Percentiles rank a stretch among this genome's conserved stretches.
phyloP scores from a whole-genome alignment of 2,329 filamentous ascomycete species.

The Trichoderma sp. region DNA sequence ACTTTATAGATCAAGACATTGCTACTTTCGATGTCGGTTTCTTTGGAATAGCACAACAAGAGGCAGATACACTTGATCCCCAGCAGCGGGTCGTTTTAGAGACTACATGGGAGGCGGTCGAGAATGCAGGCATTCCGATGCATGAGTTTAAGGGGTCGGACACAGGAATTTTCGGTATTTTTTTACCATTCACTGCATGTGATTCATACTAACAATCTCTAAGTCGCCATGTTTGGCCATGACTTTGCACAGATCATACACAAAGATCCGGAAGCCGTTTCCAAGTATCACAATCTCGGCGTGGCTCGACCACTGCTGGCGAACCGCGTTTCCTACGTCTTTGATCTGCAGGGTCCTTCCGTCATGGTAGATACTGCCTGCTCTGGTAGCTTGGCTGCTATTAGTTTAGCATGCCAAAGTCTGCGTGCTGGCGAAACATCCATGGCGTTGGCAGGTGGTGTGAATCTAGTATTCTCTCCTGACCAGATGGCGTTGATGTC shows the following conservation, averaged over 20 bases:
- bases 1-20: constrained; percentile 40
- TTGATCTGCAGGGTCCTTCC: constrained; percentile 49
- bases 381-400: constrained; percentile 48
- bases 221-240: constrained; percentile 23
- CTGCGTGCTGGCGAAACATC: constrained; percentile 32
- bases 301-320: constrained; percentile 42
- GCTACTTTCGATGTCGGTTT: constrained; percentile 44
- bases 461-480: constrained; percentile 37
- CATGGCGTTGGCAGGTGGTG: constrained; percentile 45
- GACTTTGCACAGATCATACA: constrained; percentile 7
- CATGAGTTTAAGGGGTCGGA: constrained; percentile 31
- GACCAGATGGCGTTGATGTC: constrained; percentile 13
- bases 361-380: constrained; percentile 55
- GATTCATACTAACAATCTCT: constrained; percentile 31
- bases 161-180: constrained; percentile 46
- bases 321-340: constrained; percentile 51
- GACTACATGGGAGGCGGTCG: constrained; percentile 44
- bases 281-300: constrained; percentile 47
- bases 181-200: too few species aligned
- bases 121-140: constrained; percentile 38
- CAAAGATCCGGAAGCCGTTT: constrained; percentile 29
- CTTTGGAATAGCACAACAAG: constrained; percentile 29
- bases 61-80: constrained; percentile 27
- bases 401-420: constrained; percentile 43
- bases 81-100: constrained; percentile 39